Evolutionary conservation across 1,284 basidiomycete species (phyloP), one percentile per base, ranked within the genome.

Genomic region (Phenoliferia sp.): DNA sequence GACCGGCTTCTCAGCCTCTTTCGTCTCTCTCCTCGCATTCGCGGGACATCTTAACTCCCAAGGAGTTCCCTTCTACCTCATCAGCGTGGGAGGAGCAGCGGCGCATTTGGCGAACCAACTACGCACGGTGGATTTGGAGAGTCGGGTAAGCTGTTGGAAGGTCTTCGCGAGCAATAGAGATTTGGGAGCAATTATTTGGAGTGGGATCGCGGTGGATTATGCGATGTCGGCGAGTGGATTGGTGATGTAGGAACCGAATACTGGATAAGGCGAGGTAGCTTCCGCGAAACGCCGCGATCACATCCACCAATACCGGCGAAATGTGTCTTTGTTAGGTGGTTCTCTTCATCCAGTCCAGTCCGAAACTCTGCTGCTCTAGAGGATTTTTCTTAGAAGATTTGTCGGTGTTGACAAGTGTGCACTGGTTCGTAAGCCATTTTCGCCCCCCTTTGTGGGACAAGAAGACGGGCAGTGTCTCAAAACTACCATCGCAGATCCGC

Each of bases 161-260:
- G 92, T 90, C 35, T 99, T 99, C 74, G 85, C 86, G 29, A 88
- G 88, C 12, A 98, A 94, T 79, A 89, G 92, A 0, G 91, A 88
- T 84, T 83, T 92, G 35, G 95, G 95, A 0, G 89, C 90, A 71
- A 89, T 91, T 84, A 82, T 98, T 12, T 96, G 90, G 88, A 84
- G 86, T 76, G 95, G 95, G 3, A 83, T 92, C 22, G 77, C 87
- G 7, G 84, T 82, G 9, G 95, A 99, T 80, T 97, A 94, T 75
- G 78, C 77, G 34, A 26, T 67, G 22, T 63, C 56, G 63, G 31
- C 67, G 19, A 39, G 54, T 9, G 61, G 52, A 5, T 19, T 61
- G 31, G 28, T 61, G 32, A 61, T 28, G 28, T 44, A 44, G 52
- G n/a, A n/a, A n/a, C n/a, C n/a, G 39, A n/a, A 48, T 15, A 48